Conservation (phyloP, 2,329 filamentous ascomycete species). For the Scedosporium apiospermum region DNA sequence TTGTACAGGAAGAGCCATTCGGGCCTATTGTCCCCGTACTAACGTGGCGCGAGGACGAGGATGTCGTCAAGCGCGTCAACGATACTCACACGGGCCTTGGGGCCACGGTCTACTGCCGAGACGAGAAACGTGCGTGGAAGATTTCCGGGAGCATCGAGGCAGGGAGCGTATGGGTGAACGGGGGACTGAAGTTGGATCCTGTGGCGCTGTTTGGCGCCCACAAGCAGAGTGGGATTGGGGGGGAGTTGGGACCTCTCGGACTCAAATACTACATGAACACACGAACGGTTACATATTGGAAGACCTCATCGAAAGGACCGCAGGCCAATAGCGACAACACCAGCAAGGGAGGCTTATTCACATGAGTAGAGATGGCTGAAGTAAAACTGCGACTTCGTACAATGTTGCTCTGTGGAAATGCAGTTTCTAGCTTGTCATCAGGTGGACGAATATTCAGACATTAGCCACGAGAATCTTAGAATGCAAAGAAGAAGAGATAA, state of each 20-base stretch:
- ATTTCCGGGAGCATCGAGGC: conserved; percentile 46
- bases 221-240: conserved; percentile 33
- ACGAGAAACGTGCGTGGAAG: conserved; percentile 37
- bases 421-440: no score
- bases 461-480: no score
- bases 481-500: no score
- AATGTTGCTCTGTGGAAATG: no score
- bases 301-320: neutral
- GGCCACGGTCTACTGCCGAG: conserved; percentile 47
- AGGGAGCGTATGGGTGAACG: conserved; percentile 53
- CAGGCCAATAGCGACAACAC: no score
- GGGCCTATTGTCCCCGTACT: conserved; percentile 55
- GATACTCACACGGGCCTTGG: conserved; percentile 42
- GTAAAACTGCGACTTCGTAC: no score
- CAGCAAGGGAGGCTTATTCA: no score
- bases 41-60: conserved; percentile 50
- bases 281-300: conserved; percentile 6
- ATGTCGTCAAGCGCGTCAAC: conserved; percentile 48
- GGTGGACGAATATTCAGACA: no score
- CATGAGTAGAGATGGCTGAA: no score
- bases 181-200: conserved; percentile 35
- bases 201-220: conserved; percentile 31
- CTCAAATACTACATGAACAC: conserved; percentile 23
- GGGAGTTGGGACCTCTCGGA: conserved; percentile 29
- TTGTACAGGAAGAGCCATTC: conserved; percentile 45